Base-by-base conservation (phyloP, 202 grass and related monocot species). In the Schoenoplectus triqueter region DNA sequence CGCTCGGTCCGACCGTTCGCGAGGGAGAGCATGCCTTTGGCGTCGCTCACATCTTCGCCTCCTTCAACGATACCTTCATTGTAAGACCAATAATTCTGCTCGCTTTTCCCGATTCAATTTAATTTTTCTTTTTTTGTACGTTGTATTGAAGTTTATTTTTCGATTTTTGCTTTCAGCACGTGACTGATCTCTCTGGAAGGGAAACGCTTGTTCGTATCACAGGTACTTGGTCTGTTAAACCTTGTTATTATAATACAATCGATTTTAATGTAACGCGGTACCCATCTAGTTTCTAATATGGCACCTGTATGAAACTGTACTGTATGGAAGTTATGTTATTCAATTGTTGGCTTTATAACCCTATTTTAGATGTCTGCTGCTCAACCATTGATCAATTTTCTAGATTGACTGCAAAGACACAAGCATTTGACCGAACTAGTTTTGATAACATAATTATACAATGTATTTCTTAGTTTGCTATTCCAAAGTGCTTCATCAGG, bases 41-140 rank as follows among this genome's bases (percentile, higher is more conserved):
- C 13, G 92, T 97, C 19, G 94, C 92, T 15, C 94, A 73, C 69
- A 87, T 97, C 83, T 97, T 92, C 71, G 91, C 88, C 10, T 90
- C 94, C 7, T 97, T 94, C 90, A 94, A 97, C 41, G 94, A 94
- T 66, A 95, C 90, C 18, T 95, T 95, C 59, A 91, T 91, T 69
- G 89, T 95, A 87, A 89, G 85, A 80, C 2, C 45, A 22, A 22
- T 44, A 0, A 0, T 5, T 8, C 1, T 74, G 0, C 66, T 4
- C 18, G 15, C 13, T 54, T 40, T 66, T 3, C 15, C 0, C 10
- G 14, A 48, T 42, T 40, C 60, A 10, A 42, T 69, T 69, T 61
- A 31, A 20, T 13, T 59, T 10, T 10, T 8, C 15, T 13, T 6
- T 41, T 55, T 77, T 64, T 80, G 2, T 14, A 8, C 10, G 42